phyloP scores from a whole-genome alignment of 2,329 filamentous ascomycete species.

The Colletotrichum sp. region DNA sequence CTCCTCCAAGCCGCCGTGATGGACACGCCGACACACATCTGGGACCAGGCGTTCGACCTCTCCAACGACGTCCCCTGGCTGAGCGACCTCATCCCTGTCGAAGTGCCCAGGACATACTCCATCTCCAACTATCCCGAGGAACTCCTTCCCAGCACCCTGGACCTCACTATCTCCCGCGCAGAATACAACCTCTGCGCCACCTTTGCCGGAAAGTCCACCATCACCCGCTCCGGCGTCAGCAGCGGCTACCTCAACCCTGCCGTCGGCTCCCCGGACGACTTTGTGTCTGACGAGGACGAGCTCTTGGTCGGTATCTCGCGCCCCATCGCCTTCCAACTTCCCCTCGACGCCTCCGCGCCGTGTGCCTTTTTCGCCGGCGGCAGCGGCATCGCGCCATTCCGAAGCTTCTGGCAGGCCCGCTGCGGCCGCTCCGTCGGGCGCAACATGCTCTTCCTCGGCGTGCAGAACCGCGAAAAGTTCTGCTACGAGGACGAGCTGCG shows the following conservation, averaged over 20 bases:
- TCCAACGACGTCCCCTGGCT: conserved; percentile 48
- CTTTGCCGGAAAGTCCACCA: conserved; percentile 35
- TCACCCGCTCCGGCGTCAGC: conserved; percentile 49
- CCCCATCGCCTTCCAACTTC: conserved; percentile 56
- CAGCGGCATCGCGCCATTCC: conserved; percentile 58
- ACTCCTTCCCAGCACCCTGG: conserved; percentile 53
- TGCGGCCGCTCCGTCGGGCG: conserved; percentile 40
- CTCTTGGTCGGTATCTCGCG: conserved; percentile 56
- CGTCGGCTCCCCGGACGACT: conserved; percentile 36
- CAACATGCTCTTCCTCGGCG: conserved; percentile 55
- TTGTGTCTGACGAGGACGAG: conserved; percentile 45
- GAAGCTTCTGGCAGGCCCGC: conserved; percentile 58
- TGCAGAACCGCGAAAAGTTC: conserved; percentile 57
- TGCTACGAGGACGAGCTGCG: conserved; percentile 54
- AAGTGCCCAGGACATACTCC: conserved; percentile 58
- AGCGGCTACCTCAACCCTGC: conserved; percentile 59
- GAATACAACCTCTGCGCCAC: conserved; percentile 52
- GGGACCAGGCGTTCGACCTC: conserved; percentile 57
- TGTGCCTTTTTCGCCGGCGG: conserved; percentile 60
- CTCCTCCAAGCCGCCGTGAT: conserved; percentile 51
- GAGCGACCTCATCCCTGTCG: conserved; percentile 48
- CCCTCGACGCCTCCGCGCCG: conserved; percentile 52
- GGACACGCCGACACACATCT: conserved; percentile 52
- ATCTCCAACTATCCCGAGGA: conserved; percentile 56
- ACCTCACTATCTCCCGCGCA: conserved; percentile 55